Evolutionary conservation across 805 yeast species (phyloP).

Genomic region (Yarrowia sp.): DNA sequence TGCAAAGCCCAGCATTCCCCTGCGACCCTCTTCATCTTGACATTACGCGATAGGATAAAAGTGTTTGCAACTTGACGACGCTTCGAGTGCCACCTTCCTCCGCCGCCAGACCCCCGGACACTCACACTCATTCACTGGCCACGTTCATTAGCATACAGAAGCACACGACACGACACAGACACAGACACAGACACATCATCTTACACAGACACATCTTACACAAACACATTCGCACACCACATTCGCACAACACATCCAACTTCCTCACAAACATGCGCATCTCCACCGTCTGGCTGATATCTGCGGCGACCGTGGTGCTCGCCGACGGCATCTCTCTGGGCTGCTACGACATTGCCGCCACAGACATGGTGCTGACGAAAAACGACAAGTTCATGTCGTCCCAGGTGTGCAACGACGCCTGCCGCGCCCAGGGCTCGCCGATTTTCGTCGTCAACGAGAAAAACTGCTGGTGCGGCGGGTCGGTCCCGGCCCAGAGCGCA

Average conservation of each 20-base stretch:
- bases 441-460: slow-evolving; percentile 52
- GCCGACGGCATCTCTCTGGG: slow-evolving; percentile 31
- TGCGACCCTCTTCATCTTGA: slow-evolving; percentile 32
- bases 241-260: background rate
- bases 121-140: slow-evolving; percentile 47
- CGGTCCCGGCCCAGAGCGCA: slow-evolving; percentile 52
- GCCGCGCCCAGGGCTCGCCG: slow-evolving; percentile 16
- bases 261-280: slow-evolving; percentile 6
- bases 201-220: too few species aligned
- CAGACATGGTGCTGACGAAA: slow-evolving; percentile 11
- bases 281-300: slow-evolving; percentile 11
- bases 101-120: background rate
- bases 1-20: slow-evolving; percentile 32
- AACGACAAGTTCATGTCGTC: background rate
- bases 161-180: too few species aligned
- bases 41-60: slow-evolving; percentile 9
- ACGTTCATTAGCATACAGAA: too few species aligned
- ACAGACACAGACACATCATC: too few species aligned
- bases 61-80: too few species aligned
- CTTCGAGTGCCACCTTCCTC: too few species aligned
- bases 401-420: slow-evolving; percentile 17
- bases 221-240: background rate
- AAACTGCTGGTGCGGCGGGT: slow-evolving; percentile 72
- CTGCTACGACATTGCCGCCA: slow-evolving; percentile 14
- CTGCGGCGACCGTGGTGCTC: slow-evolving; percentile 11